Evolutionary conservation across 129 eudicot genomes (phyloP).

Genomic region (Tagetes patula): DNA sequence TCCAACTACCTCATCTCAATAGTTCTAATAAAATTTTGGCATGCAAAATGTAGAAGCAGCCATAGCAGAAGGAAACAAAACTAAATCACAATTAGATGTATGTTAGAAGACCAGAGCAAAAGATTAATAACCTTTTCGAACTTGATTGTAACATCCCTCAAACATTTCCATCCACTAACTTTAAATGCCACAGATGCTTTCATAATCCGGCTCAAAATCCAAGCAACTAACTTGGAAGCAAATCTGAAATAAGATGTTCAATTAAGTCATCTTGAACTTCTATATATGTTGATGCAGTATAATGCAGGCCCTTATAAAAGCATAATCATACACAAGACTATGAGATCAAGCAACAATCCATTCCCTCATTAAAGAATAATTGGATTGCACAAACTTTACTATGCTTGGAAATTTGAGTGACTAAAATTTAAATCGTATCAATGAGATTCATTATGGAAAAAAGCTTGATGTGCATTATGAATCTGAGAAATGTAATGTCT

Average conservation of each 20-base stretch:
- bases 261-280: conserved; percentile 22
- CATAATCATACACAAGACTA: conserved; percentile 12
- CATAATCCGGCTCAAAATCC: conserved; percentile 77
- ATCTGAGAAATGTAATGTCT: conserved; percentile 8
- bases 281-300: conserved; percentile 9
- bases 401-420: neutral
- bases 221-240: conserved; percentile 85
- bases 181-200: conserved; percentile 88
- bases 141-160: conserved; percentile 85
- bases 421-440: conserved; percentile 13
- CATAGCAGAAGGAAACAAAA: neutral
- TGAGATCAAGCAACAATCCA: neutral
- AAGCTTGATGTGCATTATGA: conserved; percentile 11
- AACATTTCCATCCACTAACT: conserved; percentile 98
- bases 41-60: conserved; percentile 10
- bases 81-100: conserved; percentile 3
- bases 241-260: conserved; percentile 55
- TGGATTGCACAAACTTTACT: conserved; percentile 18
- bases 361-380: conserved; percentile 15
- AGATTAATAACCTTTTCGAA: conserved; percentile 65
- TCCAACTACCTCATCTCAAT: conserved; percentile 14
- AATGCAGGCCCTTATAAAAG: conserved; percentile 1
- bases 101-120: conserved; percentile 16
- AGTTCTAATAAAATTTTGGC: neutral
- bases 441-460: conserved; percentile 8